phyloP scores from a whole-genome alignment of 2,329 filamentous ascomycete genomes.

The Penicillium sp. region DNA sequence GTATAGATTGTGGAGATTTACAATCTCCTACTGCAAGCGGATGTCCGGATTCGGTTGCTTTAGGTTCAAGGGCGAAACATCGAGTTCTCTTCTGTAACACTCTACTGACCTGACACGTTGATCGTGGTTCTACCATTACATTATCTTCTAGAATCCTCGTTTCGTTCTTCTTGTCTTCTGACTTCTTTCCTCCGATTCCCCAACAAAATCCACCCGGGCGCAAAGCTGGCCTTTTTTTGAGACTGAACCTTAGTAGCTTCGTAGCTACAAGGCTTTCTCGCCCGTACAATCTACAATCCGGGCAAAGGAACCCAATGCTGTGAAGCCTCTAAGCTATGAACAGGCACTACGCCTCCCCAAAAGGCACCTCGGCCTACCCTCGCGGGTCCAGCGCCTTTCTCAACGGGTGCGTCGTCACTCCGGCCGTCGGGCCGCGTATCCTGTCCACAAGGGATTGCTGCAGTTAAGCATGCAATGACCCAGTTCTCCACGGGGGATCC shows the following conservation, averaged over 20 bases:
- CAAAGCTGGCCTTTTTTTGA: constrained; percentile 10
- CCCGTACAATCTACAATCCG: constrained; percentile 1
- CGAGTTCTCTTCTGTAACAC: constrained; percentile 1
- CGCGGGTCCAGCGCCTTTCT: constrained; percentile 71
- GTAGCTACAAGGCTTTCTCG: constrained; percentile 4
- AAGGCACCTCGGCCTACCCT: constrained; percentile 71
- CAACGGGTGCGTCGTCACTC: constrained; percentile 65
- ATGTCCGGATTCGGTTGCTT: constrained; percentile 20
- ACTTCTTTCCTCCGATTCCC: background rate
- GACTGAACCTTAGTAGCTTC: constrained; percentile 4
- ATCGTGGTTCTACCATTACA: background rate
- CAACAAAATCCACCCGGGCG: background rate
- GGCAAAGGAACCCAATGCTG: constrained; percentile 29
- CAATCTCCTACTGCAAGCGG: constrained; percentile 19
- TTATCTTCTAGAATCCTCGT: background rate
- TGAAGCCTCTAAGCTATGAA: constrained; percentile 66
- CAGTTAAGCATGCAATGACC: background rate
- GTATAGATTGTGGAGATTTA: background rate
- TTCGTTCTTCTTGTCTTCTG: constrained; percentile 4
- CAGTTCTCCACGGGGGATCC: background rate
- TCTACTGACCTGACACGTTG: background rate
- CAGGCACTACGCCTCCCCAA: constrained; percentile 80
- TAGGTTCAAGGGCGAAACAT: constrained; percentile 8
- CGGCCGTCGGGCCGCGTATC: background rate
- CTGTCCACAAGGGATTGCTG: background rate